Conservation (phyloP, 257 asterid species). For the Osmanthus fragrans region DNA sequence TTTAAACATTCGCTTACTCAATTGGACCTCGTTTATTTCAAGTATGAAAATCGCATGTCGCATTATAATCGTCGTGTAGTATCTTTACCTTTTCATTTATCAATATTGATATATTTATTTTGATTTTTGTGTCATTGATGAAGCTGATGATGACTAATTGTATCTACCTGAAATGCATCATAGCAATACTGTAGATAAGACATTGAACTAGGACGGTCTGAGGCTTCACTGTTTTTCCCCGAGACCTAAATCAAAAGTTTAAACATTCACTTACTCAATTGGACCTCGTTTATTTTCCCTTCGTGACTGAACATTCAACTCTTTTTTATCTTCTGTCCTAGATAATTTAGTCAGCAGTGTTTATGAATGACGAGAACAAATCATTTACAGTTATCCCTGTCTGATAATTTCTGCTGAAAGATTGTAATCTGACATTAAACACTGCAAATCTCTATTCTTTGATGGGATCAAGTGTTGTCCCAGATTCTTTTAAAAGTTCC, state of each 20-base stretch:
- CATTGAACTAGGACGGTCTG: slow-evolving; percentile 66
- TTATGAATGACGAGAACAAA: slow-evolving; percentile 57
- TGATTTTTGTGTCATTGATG: background rate
- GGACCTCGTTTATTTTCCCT: background rate
- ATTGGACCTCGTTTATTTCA: background rate
- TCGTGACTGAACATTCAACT: background rate
- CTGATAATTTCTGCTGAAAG: slow-evolving; percentile 57
- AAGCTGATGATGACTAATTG: slow-evolving; percentile 43
- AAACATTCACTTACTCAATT: background rate
- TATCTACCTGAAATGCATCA: slow-evolving; percentile 28
- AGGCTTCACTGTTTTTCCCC: slow-evolving; percentile 26
- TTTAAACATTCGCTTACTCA: background rate
- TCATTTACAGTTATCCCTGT: slow-evolving; percentile 85
- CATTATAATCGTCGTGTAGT: no score
- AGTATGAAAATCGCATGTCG: background rate
- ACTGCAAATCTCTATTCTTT: background rate
- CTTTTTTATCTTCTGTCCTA: background rate
- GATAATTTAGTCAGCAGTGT: slow-evolving; percentile 7
- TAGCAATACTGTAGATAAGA: slow-evolving; percentile 28
- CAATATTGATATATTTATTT: background rate
- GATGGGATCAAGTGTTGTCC: no score
- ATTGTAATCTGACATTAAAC: slow-evolving; percentile 58
- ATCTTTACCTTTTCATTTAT: background rate
- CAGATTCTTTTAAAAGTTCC: no score
- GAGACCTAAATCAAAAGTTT: background rate